These are phyloP conservation scores for Vanrija sp. DNA, from an alignment of 1,284 basidiomycete species.

Conservation along the genomic window DNA sequence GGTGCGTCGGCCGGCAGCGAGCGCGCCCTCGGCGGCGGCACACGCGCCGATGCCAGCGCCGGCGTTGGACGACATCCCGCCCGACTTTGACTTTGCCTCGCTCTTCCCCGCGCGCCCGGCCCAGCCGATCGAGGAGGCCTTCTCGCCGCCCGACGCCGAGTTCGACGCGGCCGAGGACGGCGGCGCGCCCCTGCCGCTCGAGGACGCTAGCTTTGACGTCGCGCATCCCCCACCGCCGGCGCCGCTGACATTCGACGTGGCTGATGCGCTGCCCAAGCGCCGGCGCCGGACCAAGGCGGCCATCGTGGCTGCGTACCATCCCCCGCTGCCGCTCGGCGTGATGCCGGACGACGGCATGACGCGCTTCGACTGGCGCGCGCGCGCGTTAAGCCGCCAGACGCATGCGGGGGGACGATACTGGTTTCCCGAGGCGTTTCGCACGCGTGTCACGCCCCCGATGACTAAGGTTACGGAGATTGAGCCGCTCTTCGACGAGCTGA, in stretches of 20 bases:
- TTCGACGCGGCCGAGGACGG: not conserved
- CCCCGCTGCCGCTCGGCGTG: slow-evolving; percentile 18
- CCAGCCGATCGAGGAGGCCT: too few species aligned
- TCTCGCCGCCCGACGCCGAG: not conserved
- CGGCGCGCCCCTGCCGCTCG: not conserved
- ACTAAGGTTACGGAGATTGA: slow-evolving; percentile 44
- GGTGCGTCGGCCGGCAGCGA: too few species aligned
- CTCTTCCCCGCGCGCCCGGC: too few species aligned
- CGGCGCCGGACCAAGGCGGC: not conserved
- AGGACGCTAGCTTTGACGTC: not conserved
- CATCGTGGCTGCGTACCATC: not conserved
- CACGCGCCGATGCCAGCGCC: too few species aligned
- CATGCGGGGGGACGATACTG: slow-evolving; percentile 15
- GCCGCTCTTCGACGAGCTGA: slow-evolving; percentile 52
- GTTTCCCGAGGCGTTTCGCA: slow-evolving; percentile 18
- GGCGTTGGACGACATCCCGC: too few species aligned
- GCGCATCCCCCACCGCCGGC: not conserved
- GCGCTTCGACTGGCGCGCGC: slow-evolving; percentile 39
- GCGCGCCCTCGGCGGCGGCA: too few species aligned
- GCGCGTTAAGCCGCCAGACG: slow-evolving; percentile 3
- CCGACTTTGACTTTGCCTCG: too few species aligned
- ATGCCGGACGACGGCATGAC: slow-evolving; percentile 26
- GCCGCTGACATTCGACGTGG: slow-evolving; percentile 7
- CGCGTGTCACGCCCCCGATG: slow-evolving; percentile 46
- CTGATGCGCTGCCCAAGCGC: slow-evolving; percentile 7